Evolutionary conservation across 106 monocot genomes (phyloP).

Genomic region (Platanthera guangdongensis): DNA sequence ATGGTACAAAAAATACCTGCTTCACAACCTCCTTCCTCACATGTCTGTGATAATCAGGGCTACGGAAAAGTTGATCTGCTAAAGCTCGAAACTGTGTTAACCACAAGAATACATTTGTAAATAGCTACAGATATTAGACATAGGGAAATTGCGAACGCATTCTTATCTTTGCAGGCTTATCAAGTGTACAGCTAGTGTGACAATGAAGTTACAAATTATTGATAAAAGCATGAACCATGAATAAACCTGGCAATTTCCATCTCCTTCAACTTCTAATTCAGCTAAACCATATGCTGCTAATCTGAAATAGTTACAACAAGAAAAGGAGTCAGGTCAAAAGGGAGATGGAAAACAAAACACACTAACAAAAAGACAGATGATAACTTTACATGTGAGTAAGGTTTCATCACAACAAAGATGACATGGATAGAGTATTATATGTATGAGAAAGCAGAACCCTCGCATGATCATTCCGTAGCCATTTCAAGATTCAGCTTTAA

Average conservation of each 20-base stretch:
- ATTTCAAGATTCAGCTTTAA: background rate
- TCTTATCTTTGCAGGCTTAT: background rate
- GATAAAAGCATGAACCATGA: background rate
- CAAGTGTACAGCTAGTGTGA: background rate
- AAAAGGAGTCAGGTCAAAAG: background rate
- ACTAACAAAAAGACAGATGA: background rate
- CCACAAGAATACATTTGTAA: background rate
- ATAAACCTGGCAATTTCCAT: slow-evolving; percentile 96
- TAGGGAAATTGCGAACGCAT: background rate
- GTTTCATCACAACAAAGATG: too few relatives aligned
- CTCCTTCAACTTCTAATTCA: slow-evolving; percentile 88
- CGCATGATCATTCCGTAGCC: background rate
- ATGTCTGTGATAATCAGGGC: slow-evolving; percentile 88
- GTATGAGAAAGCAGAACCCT: background rate
- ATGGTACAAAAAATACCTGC: slow-evolving; percentile 39
- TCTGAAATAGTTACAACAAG: slow-evolving; percentile 20
- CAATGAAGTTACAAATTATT: background rate
- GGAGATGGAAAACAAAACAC: background rate
- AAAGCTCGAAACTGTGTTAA: slow-evolving; percentile 74
- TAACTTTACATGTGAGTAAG: background rate
- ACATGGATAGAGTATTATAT: too few relatives aligned
- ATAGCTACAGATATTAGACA: background rate
- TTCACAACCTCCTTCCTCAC: slow-evolving; percentile 66
- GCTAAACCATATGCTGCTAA: slow-evolving; percentile 69
- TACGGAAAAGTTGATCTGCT: slow-evolving; percentile 90